Percentiles rank a stretch among this genome's conserved stretches.
These are phyloP conservation scores for Arctium minus DNA, from an alignment of 129 eudicot species.

Conservation along the genomic window DNA sequence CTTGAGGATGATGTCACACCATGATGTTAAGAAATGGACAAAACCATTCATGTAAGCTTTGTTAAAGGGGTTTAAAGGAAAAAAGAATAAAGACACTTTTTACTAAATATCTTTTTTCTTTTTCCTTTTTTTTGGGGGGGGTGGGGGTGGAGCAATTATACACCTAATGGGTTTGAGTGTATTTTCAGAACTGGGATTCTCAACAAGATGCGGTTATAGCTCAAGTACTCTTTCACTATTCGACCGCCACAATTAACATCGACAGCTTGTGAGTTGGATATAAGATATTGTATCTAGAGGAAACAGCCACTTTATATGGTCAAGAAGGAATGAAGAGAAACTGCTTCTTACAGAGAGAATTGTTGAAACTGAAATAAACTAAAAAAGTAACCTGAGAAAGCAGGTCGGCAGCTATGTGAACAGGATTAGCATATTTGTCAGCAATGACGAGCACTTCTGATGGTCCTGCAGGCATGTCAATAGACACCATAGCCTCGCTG, in stretches of 20 bases:
- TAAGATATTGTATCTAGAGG: background rate
- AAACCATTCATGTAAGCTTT: background rate
- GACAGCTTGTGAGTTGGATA: background rate
- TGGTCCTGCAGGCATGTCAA: conserved; percentile 99
- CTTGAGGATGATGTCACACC: conserved; percentile 12
- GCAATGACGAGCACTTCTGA: conserved; percentile 99
- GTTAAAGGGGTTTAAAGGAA: background rate
- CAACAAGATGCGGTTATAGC: too few relatives aligned
- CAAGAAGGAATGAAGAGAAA: background rate
- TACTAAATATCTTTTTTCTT: too few relatives aligned
- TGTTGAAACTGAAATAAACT: background rate
- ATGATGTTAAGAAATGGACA: background rate
- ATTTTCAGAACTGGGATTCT: too few relatives aligned
- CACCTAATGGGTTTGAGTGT: background rate
- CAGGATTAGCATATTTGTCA: conserved; percentile 90
- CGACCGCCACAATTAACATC: background rate
- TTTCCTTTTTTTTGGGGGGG: too few relatives aligned
- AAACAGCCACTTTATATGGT: background rate
- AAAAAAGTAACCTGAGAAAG: conserved; percentile 76
- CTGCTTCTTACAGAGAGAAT: background rate
- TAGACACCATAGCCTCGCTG: conserved; percentile 97
- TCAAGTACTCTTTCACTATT: background rate
- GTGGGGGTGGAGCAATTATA: background rate
- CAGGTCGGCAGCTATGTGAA: conserved; percentile 88
- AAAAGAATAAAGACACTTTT: too few relatives aligned